Evolutionary conservation across 2,329 filamentous ascomycete genomes (phyloP), one percentile per base, ranked within the genome.

Genomic region (Stagonosporopsis tanaceti): DNA sequence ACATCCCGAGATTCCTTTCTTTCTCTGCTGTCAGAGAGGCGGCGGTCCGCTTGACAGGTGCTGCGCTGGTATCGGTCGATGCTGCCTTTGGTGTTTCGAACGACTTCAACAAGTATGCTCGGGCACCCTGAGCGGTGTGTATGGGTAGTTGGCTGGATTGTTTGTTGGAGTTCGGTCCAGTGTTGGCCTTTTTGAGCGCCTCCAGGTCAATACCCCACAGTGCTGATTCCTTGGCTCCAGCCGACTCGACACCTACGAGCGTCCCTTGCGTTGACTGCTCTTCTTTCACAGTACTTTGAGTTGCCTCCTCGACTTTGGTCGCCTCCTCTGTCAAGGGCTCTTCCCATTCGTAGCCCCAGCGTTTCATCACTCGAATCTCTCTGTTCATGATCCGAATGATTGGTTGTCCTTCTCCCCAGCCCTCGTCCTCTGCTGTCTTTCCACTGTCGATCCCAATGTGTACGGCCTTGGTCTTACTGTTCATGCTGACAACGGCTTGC

Each of bases 401-500:
- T 0, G 92, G 91, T 74, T 95, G 91, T 0, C 92, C 91, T 56
- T 89, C 83, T 0, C 89, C 89, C 82, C 89, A 90, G 0, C 87
- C 88, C 67, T 90, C 86, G 37, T 91, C 86, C 42, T 91, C 89
- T 0, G 87, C 89, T 35, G 82, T 83, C 7, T 83, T 81, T 0
- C 86, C 85, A 47, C 81, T 85, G 60, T 90, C 87, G 20, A 96
- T 79, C 0, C 92, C 92, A 28, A 96, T 77, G 61, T 85, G 89
- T 27, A 88, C 82, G 9, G 92, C 92, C 76, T 93, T 93, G 34
- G 85, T 87, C 62, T 88, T 85, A 59, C 90, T 92, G 70, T 94
- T 95, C 27, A 87, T 87, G 71, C 91, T 93, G 15, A 96, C 90
- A 1, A 95, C 88, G 0, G 91, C 92, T 75, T 96, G 92, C 0